Base-by-base conservation (phyloP, 139 green algal genomes). In the Nannochloris sp. region DNA sequence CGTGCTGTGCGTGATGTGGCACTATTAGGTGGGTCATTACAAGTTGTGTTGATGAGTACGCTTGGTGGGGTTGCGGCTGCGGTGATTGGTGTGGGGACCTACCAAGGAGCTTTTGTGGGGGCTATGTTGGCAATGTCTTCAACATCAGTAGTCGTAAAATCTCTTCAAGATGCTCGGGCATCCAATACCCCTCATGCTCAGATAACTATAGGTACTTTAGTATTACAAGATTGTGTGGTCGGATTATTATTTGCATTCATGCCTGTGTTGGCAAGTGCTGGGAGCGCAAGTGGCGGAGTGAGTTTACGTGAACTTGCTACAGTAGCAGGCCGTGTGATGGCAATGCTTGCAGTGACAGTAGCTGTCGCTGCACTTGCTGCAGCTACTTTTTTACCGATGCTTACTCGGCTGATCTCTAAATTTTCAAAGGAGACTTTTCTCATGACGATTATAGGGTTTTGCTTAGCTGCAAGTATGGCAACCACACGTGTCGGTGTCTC, bases 231-330 rank as follows among this genome's bases (percentile, higher is more conserved):
- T 69, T 94, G 84, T 62, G 77, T 87, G 30, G 84, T 98, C 19
- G 92, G 92, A 12, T 72, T 98, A 10, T 85, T 98, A 64, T 96
- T 98, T 83, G 92, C 92, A 14, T 76, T 96, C 54, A 90, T 96
- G 84, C 91, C 91, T 0, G 71, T 92, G 13, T 81, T 97, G 33
- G 69, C 73, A 10, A 60, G 51, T 12, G 76, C 64, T 3, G 47
- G 46, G 37, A 27, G n/a, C 60, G 39, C 38, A 36, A 15, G 6
- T 54, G 45, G 45, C 34, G 24, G 55, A 31, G 68, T 48, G 1
- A 66, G 12, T 7, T 12, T 70, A 2, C 57, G 10, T 1, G 34
- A 53, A 27, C 38, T 76, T 24, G 37, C 37, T 45, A 55, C 32
- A 0, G 57, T 72, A n/a, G 15, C 53, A 12, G 61, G 48, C 37